These are phyloP conservation scores for Hyphopichia buzzinii DNA, from an alignment of 1,139 yeast species.

Conservation along the genomic window DNA sequence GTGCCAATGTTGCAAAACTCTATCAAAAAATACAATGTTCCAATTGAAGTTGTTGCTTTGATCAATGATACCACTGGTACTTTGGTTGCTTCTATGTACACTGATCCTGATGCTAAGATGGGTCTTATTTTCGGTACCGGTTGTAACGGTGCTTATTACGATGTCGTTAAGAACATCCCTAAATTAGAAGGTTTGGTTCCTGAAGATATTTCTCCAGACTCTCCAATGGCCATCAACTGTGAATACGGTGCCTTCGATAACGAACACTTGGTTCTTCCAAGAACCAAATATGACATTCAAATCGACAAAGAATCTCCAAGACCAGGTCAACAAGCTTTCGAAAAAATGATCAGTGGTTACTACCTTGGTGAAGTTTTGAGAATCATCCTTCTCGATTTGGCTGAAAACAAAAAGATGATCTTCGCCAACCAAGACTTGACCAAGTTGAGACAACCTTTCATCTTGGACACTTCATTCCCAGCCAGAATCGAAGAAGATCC, in stretches of 20 bases:
- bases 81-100: conserved; percentile 89
- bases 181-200: conserved; percentile 74
- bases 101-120: conserved; percentile 86
- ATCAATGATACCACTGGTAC: conserved; percentile 98
- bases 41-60: conserved; percentile 85
- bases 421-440: conserved; percentile 68
- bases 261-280: conserved; percentile 78
- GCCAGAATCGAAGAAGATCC: conserved; percentile 88
- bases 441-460: conserved; percentile 56
- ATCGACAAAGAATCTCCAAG: conserved; percentile 89
- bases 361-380: conserved; percentile 92
- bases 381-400: conserved; percentile 71
- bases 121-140: conserved; percentile 98
- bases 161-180: conserved; percentile 68
- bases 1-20: conserved; percentile 87
- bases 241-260: conserved; percentile 98
- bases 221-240: conserved; percentile 95
- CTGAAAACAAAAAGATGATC: conserved; percentile 56
- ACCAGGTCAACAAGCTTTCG: conserved; percentile 95
- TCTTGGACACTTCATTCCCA: conserved; percentile 87
- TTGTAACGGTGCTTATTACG: conserved; percentile 96
- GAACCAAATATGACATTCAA: conserved; percentile 80
- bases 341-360: conserved; percentile 97
- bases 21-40: conserved; percentile 60
- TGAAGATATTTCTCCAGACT: conserved; percentile 57